Evolutionary conservation across 176 grass and related monocot species (phyloP).

Genomic region (Ampelocalamus luodianensis): DNA sequence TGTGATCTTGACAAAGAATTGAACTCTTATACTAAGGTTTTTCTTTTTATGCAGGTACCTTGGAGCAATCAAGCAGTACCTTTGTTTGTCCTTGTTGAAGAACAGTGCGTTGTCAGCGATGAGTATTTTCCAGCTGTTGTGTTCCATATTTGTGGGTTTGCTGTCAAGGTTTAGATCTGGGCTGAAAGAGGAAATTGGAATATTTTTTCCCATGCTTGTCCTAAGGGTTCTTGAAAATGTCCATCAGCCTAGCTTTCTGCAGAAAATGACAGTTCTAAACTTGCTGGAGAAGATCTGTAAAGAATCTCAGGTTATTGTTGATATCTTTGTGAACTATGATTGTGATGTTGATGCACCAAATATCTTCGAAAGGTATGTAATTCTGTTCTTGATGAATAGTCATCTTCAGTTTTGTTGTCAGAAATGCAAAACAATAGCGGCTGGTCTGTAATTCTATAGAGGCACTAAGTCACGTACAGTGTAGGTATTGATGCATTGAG

Average conservation of each 20-base stretch:
- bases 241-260: conserved; percentile 89
- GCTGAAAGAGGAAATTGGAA: conserved; percentile 95
- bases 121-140: conserved; percentile 96
- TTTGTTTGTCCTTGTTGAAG: conserved; percentile 96
- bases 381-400: conserved; percentile 25
- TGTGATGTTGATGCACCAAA: conserved; percentile 97
- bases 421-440: background rate
- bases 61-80: conserved; percentile 94
- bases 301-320: conserved; percentile 83
- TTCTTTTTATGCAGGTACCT: conserved; percentile 73
- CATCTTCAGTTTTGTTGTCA: conserved; percentile 27
- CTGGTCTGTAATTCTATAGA: conserved; percentile 16
- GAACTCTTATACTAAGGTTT: conserved; percentile 3
- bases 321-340: conserved; percentile 98
- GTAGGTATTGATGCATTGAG: conserved; percentile 17
- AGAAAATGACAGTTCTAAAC: conserved; percentile 95
- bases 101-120: conserved; percentile 87
- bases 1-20: conserved; percentile 30
- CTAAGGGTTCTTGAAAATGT: conserved; percentile 96
- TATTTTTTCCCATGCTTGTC: conserved; percentile 98
- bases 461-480: background rate
- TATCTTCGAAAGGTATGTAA: conserved; percentile 88
- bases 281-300: conserved; percentile 88
- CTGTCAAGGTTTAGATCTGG: conserved; percentile 92
- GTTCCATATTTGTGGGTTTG: conserved; percentile 87